A percentile compares a stretch with the other conserved stretches of the same genome.
Conservation (phyloP, 805 yeast genomes). For the Saturnispora diversa region DNA sequence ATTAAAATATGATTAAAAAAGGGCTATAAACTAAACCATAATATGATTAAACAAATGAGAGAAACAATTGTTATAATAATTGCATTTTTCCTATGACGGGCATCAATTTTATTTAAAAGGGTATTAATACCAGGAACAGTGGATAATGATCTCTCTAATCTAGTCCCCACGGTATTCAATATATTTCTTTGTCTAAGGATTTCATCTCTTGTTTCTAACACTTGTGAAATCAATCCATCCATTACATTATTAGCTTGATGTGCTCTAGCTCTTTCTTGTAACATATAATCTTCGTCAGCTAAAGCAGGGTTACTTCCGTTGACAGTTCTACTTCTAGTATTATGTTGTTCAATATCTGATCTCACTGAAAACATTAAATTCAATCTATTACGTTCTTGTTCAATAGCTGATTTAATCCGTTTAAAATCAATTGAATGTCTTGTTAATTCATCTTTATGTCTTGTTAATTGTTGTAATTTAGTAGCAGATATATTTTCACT, state of each 20-base stretch:
- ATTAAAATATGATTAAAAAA: not conserved
- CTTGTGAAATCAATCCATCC: constrained; percentile 74
- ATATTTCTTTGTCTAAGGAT: constrained; percentile 61
- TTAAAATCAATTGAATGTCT: constrained; percentile 61
- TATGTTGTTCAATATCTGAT: constrained; percentile 67
- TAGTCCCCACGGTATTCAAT: constrained; percentile 55
- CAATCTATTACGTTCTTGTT: constrained; percentile 68
- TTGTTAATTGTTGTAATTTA: constrained; percentile 68
- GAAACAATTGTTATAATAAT: constrained; percentile 72
- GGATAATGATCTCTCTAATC: constrained; percentile 52
- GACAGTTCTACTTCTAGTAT: constrained; percentile 29
- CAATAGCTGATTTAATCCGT: constrained; percentile 35
- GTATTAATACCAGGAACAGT: constrained; percentile 78
- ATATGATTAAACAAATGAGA: constrained; percentile 59
- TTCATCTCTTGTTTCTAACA: constrained; percentile 84
- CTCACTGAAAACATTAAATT: constrained; percentile 71
- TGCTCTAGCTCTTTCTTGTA: constrained; percentile 67
- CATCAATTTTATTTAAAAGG: constrained; percentile 69
- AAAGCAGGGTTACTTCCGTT: constrained; percentile 11
- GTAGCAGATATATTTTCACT: constrained; percentile 46
- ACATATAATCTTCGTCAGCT: constrained; percentile 42
- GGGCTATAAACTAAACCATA: constrained; percentile 32
- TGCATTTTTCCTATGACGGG: constrained; percentile 83
- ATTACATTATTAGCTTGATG: constrained; percentile 67
- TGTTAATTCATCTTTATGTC: constrained; percentile 68